phyloP scores from a whole-genome alignment of 352 stramenopile species.

The Globisporangium recalcitrans region DNA sequence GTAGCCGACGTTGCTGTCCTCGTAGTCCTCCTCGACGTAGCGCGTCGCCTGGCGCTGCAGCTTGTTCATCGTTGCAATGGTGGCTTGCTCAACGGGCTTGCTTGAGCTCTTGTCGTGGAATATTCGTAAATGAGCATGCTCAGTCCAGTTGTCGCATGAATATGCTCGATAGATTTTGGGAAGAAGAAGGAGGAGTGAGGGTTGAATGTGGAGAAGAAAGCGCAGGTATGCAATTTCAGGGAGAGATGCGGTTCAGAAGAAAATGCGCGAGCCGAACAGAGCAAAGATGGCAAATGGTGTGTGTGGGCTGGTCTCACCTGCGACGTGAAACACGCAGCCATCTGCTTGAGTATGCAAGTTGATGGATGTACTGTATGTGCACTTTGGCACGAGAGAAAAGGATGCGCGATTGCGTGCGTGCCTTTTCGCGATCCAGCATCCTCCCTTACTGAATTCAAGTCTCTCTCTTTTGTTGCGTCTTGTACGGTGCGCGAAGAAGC shows the following conservation, averaged over 20 bases:
- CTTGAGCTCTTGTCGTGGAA: not conserved
- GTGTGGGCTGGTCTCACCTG: not conserved
- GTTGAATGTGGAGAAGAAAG: not conserved
- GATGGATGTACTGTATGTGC: not conserved
- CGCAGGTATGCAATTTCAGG: not conserved
- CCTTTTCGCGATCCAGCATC: not conserved
- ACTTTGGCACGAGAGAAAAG: not conserved
- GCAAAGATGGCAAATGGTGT: not conserved
- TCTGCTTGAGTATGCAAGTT: slow-evolving; percentile 7
- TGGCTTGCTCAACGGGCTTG: not conserved
- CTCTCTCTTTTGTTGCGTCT: not conserved
- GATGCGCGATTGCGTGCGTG: not conserved
- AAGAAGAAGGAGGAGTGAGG: not conserved
- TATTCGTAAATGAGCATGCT: slow-evolving; percentile 6
- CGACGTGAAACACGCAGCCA: not conserved
- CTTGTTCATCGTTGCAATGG: not conserved
- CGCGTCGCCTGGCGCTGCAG: slow-evolving; percentile 6
- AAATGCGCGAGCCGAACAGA: not conserved
- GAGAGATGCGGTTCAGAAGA: not conserved
- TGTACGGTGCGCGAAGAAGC: not conserved
- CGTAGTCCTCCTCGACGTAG: slow-evolving; percentile 12
- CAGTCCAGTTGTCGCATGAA: slow-evolving; percentile 7
- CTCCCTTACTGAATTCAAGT: not conserved
- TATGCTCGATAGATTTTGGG: slow-evolving; percentile 3
- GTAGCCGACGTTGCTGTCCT: slow-evolving; percentile 13